Percentiles rank a stretch among this genome's conserved stretches.
phyloP scores from a whole-genome alignment of 2,329 filamentous ascomycete genomes.

The Exophiala sp. region DNA sequence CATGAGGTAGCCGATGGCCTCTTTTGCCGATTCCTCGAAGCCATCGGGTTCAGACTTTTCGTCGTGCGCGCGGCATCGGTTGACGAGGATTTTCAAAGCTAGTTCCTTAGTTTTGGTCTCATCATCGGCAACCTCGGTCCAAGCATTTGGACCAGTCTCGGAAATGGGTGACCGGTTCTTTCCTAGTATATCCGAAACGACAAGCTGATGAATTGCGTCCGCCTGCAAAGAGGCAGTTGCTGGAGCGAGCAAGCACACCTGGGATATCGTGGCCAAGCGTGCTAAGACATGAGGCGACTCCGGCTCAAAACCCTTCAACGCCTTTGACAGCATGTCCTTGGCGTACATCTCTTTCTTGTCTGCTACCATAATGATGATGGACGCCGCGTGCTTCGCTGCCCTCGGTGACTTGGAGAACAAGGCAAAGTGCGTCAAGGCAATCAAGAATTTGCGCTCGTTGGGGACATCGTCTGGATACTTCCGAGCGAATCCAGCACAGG shows the following conservation, averaged over 20 bases:
- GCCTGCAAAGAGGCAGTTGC: constrained; percentile 66
- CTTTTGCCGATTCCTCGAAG: constrained; percentile 50
- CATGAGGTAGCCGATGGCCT: constrained; percentile 73
- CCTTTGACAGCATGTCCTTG: constrained; percentile 72
- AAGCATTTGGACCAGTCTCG: constrained; percentile 50
- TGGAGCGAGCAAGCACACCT: constrained; percentile 70
- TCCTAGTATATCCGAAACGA: constrained; percentile 65
- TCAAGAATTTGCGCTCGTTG: constrained; percentile 69
- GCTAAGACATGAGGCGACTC: constrained; percentile 67
- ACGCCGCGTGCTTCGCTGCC: constrained; percentile 88
- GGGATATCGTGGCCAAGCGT: constrained; percentile 46
- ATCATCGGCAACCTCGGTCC: constrained; percentile 68
- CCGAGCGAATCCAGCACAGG: constrained; percentile 84
- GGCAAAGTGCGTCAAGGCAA: constrained; percentile 76
- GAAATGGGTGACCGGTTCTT: constrained; percentile 54
- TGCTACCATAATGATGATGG: constrained; percentile 72
- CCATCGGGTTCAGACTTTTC: constrained; percentile 42
- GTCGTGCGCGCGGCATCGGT: constrained; percentile 65
- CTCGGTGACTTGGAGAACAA: constrained; percentile 73
- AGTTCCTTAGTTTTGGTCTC: constrained; percentile 78
- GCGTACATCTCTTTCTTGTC: constrained; percentile 79
- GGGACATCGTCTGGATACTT: constrained; percentile 80
- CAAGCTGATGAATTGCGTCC: constrained; percentile 72
- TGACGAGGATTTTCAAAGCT: constrained; percentile 79
- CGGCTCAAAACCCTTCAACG: constrained; percentile 67